Conservation (phyloP, 371 early-diverging fungal genomes). For the Funneliformis caledonium region DNA sequence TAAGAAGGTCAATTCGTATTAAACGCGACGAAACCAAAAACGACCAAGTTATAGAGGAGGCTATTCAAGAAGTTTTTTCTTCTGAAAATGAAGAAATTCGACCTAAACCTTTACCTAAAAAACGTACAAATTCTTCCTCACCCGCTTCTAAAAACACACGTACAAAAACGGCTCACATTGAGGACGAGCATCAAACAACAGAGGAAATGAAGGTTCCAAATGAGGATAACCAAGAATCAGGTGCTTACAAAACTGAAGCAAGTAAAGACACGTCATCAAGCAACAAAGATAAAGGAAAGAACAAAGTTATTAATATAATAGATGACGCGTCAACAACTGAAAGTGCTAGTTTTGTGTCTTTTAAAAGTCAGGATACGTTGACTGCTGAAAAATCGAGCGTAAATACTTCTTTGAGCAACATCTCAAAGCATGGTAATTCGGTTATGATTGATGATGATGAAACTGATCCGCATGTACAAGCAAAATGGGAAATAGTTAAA, state of each 20-base stretch:
- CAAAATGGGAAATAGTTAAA: slow-evolving; percentile 17
- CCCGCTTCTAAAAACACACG: not conserved
- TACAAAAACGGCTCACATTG: not conserved
- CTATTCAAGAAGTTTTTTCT: not conserved
- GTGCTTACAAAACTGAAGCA: not conserved
- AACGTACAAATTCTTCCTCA: not conserved
- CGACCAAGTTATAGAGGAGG: not conserved
- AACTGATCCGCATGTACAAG: not conserved
- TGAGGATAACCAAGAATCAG: not conserved
- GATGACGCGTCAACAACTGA: not conserved
- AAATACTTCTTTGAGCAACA: not conserved
- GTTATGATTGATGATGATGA: not conserved
- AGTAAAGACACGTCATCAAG: no score
- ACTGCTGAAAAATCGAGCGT: not conserved
- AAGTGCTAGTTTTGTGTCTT: not conserved
- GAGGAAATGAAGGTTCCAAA: not conserved
- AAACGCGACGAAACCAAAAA: not conserved
- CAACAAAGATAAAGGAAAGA: not conserved
- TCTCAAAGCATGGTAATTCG: not conserved
- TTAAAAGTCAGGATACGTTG: not conserved
- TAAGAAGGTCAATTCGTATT: not conserved
- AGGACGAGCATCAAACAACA: not conserved
- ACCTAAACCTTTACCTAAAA: not conserved
- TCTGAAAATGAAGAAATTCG: not conserved
- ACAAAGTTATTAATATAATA: not conserved